phyloP scores from a whole-genome alignment of 257 asterid genomes.

The Anisodus tanguticus region DNA sequence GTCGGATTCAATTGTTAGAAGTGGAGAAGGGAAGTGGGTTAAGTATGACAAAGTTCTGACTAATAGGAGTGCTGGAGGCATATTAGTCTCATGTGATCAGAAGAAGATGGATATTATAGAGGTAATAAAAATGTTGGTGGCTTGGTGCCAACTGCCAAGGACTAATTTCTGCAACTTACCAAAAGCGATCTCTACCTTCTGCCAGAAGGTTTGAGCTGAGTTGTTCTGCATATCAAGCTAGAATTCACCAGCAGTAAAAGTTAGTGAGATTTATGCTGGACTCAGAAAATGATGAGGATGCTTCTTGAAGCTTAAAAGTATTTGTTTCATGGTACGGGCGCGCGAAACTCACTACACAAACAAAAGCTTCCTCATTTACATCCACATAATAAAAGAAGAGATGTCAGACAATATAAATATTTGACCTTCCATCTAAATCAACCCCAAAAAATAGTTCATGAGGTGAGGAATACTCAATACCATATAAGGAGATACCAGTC shows the following conservation, averaged over 20 bases:
- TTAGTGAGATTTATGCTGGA: conserved; percentile 32
- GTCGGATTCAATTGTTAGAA: no score
- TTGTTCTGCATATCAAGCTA: conserved; percentile 90
- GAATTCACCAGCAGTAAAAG: conserved; percentile 36
- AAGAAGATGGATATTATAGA: no score
- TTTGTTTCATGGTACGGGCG: background rate
- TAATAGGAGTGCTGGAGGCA: no score
- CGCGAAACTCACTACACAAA: background rate
- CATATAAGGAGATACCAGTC: background rate
- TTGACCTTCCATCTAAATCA: background rate
- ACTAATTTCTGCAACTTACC: conserved; percentile 52
- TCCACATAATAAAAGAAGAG: background rate
- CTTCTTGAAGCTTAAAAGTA: background rate
- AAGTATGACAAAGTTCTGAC: no score
- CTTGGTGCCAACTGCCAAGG: background rate
- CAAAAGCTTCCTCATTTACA: background rate
- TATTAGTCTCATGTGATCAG: no score
- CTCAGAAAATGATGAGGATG: background rate
- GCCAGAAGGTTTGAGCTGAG: conserved; percentile 83
- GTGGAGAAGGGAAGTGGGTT: no score
- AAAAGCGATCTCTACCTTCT: conserved; percentile 75
- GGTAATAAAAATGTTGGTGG: background rate
- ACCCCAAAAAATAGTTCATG: background rate
- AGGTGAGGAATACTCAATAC: background rate
- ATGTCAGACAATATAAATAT: background rate